Evolutionary conservation across 345 rosid species (phyloP).

Genomic region (Citropsis articulata): DNA sequence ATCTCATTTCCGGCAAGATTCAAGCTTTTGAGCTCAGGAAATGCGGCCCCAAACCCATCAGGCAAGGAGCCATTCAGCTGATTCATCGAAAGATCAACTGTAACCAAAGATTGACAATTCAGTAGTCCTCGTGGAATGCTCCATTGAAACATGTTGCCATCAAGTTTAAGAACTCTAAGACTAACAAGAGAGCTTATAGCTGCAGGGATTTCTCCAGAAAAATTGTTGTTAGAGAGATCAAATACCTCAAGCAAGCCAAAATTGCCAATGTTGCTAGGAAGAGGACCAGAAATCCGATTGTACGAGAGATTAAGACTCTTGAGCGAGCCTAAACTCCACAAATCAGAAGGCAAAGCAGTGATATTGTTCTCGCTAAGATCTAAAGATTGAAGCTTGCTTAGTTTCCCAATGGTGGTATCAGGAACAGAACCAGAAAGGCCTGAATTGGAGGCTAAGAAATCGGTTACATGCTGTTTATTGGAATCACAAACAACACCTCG

Average conservation of each 20-base stretch:
- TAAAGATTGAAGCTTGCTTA: constrained; percentile 65
- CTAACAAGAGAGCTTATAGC: constrained; percentile 51
- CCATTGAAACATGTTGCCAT: constrained; percentile 52
- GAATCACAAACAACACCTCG: constrained; percentile 65
- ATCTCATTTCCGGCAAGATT: constrained; percentile 72
- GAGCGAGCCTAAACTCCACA: constrained; percentile 80
- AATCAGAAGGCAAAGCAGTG: constrained; percentile 78
- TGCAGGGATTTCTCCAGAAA: constrained; percentile 79
- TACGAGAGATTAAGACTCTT: constrained; percentile 63
- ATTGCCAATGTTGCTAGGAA: constrained; percentile 74
- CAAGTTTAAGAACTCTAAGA: constrained; percentile 64
- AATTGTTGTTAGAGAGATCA: constrained; percentile 70
- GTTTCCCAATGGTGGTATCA: constrained; percentile 84
- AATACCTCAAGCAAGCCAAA: constrained; percentile 68
- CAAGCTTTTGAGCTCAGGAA: constrained; percentile 61
- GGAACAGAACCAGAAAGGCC: constrained; percentile 77
- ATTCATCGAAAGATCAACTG: constrained; percentile 69
- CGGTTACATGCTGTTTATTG: constrained; percentile 43
- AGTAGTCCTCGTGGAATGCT: constrained; percentile 57
- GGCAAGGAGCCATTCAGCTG: constrained; percentile 71
- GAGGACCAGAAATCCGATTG: constrained; percentile 71
- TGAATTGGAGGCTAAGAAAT: constrained; percentile 49
- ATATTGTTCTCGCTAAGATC: constrained; percentile 86
- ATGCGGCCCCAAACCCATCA: constrained; percentile 68
- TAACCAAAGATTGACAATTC: constrained; percentile 51